phyloP scores from a whole-genome alignment of 768 basidiomycete species.

The Trametes punicea region DNA sequence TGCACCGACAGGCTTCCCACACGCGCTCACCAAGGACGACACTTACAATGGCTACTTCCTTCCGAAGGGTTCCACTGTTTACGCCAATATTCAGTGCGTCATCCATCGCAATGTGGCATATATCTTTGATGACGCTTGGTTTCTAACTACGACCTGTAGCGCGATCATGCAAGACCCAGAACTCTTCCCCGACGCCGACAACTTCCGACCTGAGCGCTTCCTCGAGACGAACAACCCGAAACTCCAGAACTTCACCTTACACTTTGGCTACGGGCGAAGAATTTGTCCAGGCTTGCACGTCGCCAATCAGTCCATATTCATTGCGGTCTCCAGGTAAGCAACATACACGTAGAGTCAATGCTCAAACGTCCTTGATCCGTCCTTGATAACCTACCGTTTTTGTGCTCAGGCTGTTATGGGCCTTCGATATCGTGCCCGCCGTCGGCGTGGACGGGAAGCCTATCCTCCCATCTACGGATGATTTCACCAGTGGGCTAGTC shows the following conservation, averaged over 20 bases:
- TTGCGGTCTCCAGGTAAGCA: slow-evolving; percentile 11
- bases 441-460: neutral
- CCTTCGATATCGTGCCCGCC: slow-evolving; percentile 15
- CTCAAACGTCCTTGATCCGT: neutral
- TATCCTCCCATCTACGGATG: neutral
- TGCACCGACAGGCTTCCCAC: slow-evolving; percentile 16
- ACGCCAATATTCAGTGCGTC: slow-evolving; percentile 1
- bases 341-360: neutral
- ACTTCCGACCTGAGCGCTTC: slow-evolving; percentile 27
- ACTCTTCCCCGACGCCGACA: slow-evolving; percentile 22
- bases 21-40: slow-evolving; percentile 22
- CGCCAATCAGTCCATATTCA: slow-evolving; percentile 14
- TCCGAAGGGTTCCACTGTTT: slow-evolving; percentile 29
- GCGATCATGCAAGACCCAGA: slow-evolving; percentile 19
- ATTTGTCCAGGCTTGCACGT: slow-evolving; percentile 23
- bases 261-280: slow-evolving; percentile 25
- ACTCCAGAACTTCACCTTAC: slow-evolving; percentile 15
- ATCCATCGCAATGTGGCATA: neutral
- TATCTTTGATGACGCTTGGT: neutral
- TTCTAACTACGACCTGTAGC: neutral
- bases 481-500: slow-evolving; percentile 5
- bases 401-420: slow-evolving; percentile 18
- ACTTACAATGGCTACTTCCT: slow-evolving; percentile 26
- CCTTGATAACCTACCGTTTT: neutral
- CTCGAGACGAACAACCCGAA: slow-evolving; percentile 14